phyloP scores from a whole-genome alignment of 495 filamentous ascomycete genomes.

The Aspergillus homomorphus region DNA sequence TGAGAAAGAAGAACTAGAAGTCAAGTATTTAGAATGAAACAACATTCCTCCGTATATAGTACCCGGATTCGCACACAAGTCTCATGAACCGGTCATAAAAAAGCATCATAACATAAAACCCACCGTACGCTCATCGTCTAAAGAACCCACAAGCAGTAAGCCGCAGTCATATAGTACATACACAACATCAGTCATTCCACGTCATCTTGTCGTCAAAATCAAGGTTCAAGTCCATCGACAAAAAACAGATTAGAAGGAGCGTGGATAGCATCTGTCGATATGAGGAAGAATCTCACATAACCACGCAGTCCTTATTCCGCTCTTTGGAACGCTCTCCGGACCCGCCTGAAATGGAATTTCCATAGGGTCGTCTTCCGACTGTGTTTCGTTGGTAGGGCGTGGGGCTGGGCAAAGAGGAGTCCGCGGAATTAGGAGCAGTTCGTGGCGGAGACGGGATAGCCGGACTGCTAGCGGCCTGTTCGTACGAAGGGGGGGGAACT shows the following conservation, averaged over 20 bases:
- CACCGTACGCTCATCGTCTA: background rate
- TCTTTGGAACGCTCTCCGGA: conserved; percentile 25
- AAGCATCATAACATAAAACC: background rate
- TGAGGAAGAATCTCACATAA: conserved; percentile 37
- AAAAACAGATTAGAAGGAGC: conserved; percentile 7
- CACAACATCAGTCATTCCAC: background rate
- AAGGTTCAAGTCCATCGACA: conserved; percentile 10
- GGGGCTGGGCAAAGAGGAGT: conserved; percentile 12
- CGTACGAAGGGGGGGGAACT: conserved; percentile 75
- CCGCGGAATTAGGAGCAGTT: conserved; percentile 46
- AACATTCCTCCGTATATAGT: background rate
- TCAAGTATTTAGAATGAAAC: background rate
- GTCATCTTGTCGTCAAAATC: background rate
- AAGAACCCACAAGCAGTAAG: background rate
- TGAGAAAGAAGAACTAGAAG: background rate
- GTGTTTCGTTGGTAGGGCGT: conserved; percentile 21
- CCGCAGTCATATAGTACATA: background rate
- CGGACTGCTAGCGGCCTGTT: conserved; percentile 66
- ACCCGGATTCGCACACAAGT: background rate
- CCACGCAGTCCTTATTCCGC: conserved; percentile 41
- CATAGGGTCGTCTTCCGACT: conserved; percentile 18
- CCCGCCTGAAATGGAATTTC: conserved; percentile 12
- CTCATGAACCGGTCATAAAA: background rate
- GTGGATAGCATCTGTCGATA: conserved; percentile 18
- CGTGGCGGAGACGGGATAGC: conserved; percentile 61